phyloP scores from a whole-genome alignment of 345 rosid genomes.

The Populus euphratica region DNA sequence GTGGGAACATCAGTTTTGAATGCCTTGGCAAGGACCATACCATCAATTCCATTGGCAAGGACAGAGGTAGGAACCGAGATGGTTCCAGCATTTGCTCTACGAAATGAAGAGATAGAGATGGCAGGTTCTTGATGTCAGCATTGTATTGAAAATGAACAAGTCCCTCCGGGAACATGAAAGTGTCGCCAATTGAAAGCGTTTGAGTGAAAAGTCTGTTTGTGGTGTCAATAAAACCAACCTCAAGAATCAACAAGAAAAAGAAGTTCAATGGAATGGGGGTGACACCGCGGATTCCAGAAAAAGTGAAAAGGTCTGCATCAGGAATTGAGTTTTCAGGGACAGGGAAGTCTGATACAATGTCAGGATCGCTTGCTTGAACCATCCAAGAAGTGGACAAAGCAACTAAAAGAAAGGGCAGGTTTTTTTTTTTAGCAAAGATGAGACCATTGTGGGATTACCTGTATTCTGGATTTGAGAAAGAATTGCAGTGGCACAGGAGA shows the following conservation, averaged over 20 bases:
- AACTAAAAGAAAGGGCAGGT: no score
- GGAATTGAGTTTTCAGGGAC: background rate
- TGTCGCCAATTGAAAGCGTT: conserved; percentile 10
- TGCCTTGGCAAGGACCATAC: background rate
- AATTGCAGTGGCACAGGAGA: no score
- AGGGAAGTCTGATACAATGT: conserved; percentile 1
- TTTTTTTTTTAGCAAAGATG: no score
- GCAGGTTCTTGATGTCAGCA: background rate
- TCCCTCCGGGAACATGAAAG: conserved; percentile 4
- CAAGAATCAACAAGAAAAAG: background rate
- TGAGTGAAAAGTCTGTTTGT: conserved; percentile 6
- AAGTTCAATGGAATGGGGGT: background rate
- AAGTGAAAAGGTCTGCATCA: background rate
- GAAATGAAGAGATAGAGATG: conserved; percentile 9
- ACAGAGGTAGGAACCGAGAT: conserved; percentile 2
- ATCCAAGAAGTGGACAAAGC: background rate
- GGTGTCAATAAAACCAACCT: conserved; percentile 3
- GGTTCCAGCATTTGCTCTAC: conserved; percentile 9
- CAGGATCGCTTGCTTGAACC: conserved; percentile 4
- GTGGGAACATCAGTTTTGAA: conserved; percentile 8
- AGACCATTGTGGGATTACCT: no score
- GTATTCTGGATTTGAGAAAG: no score
- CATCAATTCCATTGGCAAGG: background rate
- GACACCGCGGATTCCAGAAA: background rate
- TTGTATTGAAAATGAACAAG: conserved; percentile 13